Evolutionary conservation across 306 rosid genomes (phyloP).

Genomic region (Castanopsis chinensis): DNA sequence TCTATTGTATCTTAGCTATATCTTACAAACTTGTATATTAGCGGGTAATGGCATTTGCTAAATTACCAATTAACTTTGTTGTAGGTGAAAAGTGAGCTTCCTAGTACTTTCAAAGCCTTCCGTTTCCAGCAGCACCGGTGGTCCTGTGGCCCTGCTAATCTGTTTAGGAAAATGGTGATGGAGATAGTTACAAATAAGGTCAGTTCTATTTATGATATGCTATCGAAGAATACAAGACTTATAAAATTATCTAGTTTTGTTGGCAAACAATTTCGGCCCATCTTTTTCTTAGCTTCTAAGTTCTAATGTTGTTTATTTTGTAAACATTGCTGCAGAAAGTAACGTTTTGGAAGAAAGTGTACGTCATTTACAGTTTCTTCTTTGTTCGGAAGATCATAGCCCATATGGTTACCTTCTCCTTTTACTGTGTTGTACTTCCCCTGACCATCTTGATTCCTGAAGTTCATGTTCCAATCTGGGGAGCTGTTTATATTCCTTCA

Average conservation of each 20-base stretch:
- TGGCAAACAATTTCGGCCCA: background rate
- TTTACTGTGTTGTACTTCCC: slow-evolving; percentile 94
- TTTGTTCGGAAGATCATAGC: slow-evolving; percentile 93
- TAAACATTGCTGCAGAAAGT: slow-evolving; percentile 64
- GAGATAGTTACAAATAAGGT: slow-evolving; percentile 90
- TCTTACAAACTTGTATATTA: background rate
- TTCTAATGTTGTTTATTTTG: slow-evolving; percentile 2
- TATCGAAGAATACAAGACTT: background rate
- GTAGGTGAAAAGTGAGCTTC: slow-evolving; percentile 97
- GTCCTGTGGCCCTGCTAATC: slow-evolving; percentile 99
- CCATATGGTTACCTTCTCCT: slow-evolving; percentile 90
- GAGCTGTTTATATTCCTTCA: slow-evolving; percentile 97
- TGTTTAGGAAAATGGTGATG: slow-evolving; percentile 96
- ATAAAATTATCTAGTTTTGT: background rate
- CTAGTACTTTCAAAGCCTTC: slow-evolving; percentile 97
- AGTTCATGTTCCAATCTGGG: slow-evolving; percentile 97
- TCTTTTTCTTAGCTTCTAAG: background rate
- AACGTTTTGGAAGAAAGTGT: slow-evolving; percentile 85
- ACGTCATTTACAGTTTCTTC: slow-evolving; percentile 96
- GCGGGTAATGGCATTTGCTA: background rate
- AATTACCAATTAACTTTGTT: background rate
- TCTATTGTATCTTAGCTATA: background rate
- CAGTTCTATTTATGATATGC: background rate
- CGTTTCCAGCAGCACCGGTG: slow-evolving; percentile 97
- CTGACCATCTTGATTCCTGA: slow-evolving; percentile 94